Base-by-base conservation (phyloP, 345 rosid genomes). In the Schrenkiella parvula region DNA sequence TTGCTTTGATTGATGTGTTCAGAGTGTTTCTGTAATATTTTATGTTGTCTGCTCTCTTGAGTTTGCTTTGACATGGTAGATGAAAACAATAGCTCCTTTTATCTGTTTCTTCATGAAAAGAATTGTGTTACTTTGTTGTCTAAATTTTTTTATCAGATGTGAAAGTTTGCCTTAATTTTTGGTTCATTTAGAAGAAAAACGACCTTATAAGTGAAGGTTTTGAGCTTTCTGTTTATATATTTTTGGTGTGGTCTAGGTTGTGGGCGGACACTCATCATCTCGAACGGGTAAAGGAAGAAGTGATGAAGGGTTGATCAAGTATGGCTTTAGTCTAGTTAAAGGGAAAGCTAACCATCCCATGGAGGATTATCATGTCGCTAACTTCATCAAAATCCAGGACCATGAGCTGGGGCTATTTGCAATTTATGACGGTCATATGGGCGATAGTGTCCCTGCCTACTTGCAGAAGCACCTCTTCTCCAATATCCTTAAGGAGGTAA, bases 281-380 rank as follows among this genome's bases (percentile, higher is more conserved):
- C 69, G 79, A 76, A 80, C 86, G 5, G 96, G 96, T 18, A 89
- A 81, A 78, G 96, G 96, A 63, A 89, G 80, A 81, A 84, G 39
- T 70, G 80, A 75, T 19, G 81, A 70, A 60, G 85, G 85, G 13
- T 22, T 70, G 43, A 74, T 79, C 79, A 85, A 85, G 81, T 89
- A 82, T 66, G 96, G 92, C 8, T 89, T 84, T 71, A 82, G 87
- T 76, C 80, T 89, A 64, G 77, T 85, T 8, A 87, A 87, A 83
- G 96, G 96, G 50, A 89, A 81, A 83, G 96, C 96, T 56, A 89
- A 78, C 70, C 96, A 89, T 73, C 96, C 96, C 2, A 89, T 89
- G 96, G 96, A 89, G 68, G 96, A 89, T 79, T 89, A 79, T 77
- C 89, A 85, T 71, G 92, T 87, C 4, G 89, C 96, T 6, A 84